Conservation (phyloP, 2,329 filamentous ascomycete genomes). For the Colletotrichum destructivum region DNA sequence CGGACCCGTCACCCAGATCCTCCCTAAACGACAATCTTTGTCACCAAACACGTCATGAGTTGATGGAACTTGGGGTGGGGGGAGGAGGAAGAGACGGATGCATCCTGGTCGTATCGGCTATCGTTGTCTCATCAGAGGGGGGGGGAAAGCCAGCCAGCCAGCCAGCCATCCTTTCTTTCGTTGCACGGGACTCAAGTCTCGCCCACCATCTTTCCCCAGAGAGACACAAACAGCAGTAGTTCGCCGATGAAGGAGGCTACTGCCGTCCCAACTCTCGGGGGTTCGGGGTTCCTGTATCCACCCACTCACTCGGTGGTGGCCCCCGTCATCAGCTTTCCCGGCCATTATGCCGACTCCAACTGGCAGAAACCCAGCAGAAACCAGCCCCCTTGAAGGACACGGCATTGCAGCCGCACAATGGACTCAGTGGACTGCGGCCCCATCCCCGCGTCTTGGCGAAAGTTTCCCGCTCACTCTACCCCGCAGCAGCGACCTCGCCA, state of each 20-base stretch:
- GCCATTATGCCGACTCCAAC: background rate
- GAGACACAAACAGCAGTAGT: constrained; percentile 7
- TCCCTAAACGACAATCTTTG: background rate
- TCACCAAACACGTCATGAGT: constrained; percentile 34
- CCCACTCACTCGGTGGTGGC: constrained; percentile 1
- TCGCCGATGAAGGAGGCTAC: constrained; percentile 12
- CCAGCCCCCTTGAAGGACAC: background rate
- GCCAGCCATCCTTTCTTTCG: background rate
- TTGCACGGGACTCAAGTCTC: background rate
- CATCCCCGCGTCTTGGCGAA: constrained; percentile 33
- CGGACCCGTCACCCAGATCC: background rate
- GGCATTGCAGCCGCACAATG: too few species aligned
- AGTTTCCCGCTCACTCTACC: constrained; percentile 31
- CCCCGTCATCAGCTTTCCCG: background rate
- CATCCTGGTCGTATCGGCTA: background rate
- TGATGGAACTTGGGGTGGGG: constrained; percentile 13
- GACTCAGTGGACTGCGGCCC: constrained; percentile 8
- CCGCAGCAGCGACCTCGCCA: constrained; percentile 26
- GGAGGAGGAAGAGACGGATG: background rate
- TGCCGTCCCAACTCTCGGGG: constrained; percentile 18
- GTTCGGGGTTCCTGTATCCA: constrained; percentile 23
- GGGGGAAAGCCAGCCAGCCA: background rate
- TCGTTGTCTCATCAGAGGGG: constrained; percentile 9
- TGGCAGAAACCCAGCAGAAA: constrained; percentile 5
- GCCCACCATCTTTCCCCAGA: constrained; percentile 8